Evolutionary conservation across 2,329 filamentous ascomycete species (phyloP).

Genomic region (Tolypocladium tundrense): DNA sequence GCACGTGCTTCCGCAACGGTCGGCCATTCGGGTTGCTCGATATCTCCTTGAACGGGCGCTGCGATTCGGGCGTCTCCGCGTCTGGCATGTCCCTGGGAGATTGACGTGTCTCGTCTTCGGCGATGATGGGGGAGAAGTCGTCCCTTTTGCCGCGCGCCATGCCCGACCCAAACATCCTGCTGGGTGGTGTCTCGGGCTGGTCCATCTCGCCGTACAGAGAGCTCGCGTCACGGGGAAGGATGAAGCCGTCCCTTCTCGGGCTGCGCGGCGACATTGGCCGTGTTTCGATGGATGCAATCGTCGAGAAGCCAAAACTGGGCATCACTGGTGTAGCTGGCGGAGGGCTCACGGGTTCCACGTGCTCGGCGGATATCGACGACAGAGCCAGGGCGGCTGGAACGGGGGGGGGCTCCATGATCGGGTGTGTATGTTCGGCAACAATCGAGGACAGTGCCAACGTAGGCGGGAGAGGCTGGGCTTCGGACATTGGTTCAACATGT

Average conservation of each 20-base stretch:
- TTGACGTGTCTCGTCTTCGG: constrained; percentile 55
- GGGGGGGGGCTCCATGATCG: constrained; percentile 10
- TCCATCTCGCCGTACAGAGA: constrained; percentile 17
- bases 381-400: constrained; percentile 20
- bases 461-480: constrained; percentile 12
- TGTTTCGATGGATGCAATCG: constrained; percentile 34
- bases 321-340: constrained; percentile 10
- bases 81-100: constrained; percentile 30
- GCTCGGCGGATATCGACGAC: constrained; percentile 24
- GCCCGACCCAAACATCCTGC: constrained; percentile 31
- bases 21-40: constrained; percentile 44
- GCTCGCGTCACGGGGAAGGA: constrained; percentile 38
- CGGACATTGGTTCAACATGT: constrained; percentile 24
- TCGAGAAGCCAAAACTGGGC: constrained; percentile 30
- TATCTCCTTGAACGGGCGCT: constrained; percentile 50
- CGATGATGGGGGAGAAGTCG: constrained; percentile 38
- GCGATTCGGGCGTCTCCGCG: constrained; percentile 41
- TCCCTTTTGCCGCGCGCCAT: constrained; percentile 34
- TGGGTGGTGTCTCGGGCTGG: constrained; percentile 28
- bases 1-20: constrained; percentile 26
- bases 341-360: constrained; percentile 28
- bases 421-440: constrained; percentile 19
- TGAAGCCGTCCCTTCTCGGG: constrained; percentile 44
- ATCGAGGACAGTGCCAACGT: constrained; percentile 19
- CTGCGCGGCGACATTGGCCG: constrained; percentile 37